Base-by-base conservation (phyloP, 148 eudicot species). In the Nyssa sinensis region DNA sequence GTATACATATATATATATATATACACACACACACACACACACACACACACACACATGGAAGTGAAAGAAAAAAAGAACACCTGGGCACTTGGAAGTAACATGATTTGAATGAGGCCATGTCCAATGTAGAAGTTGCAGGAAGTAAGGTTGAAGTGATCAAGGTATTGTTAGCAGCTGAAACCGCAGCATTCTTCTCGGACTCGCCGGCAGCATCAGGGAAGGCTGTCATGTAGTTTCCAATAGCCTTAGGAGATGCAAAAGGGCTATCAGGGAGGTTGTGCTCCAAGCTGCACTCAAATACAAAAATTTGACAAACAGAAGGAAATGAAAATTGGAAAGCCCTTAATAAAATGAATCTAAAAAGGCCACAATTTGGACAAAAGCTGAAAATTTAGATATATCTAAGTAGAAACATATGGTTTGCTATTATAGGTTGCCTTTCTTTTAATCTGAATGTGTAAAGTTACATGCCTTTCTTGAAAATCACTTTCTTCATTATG, bases 231-330 rank as follows among this genome's bases (percentile, higher is more conserved):
- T 65, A 78, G 49, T 81, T 78, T 14, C 72, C 76, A 1, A 77
- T 77, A 2, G 92, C 90, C 84, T 85, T 89, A 8, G 96, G 94
- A 12, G 98, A 93, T n/a, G 96, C 96, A 64, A 93, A 93, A 10
- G 93, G 97, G 29, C 91, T 93, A 30, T 93, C 98, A 1, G 98
- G 98, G 70, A 93, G 97, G 73, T 89, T 86, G 80, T 88, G 94
- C 77, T 91, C 98, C 93, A 87, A 83, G 79, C 98, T 81, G 70
- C 70, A 55, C 67, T 2, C 35, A 76, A 37, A 10, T 55, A 29
- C 13, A 53, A n/a, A n/a, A n/a, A n/a, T n/a, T n/a, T n/a, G n/a
- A n/a, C n/a, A n/a, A n/a, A n/a, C n/a, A n/a, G n/a, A n/a, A n/a
- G n/a, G n/a, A n/a, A n/a, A n/a, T n/a, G n/a, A n/a, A n/a, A n/a